Evolutionary conservation across 352 stramenopile genomes (phyloP).

Genomic region (Phytophthora macrochlamydospora): DNA sequence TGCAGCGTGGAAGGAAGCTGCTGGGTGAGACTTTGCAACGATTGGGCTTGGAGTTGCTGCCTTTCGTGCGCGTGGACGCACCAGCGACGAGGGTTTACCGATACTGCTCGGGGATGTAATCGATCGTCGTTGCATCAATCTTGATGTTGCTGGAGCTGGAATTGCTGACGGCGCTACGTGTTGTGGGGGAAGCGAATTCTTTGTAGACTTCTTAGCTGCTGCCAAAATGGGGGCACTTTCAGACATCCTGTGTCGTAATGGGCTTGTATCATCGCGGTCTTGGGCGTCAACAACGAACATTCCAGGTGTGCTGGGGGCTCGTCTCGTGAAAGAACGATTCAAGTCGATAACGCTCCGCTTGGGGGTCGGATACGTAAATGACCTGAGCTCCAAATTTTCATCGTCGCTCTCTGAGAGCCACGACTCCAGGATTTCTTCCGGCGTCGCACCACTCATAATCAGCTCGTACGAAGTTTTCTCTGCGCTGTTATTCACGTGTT

Average conservation of each 20-base stretch:
- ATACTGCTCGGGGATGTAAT: slow-evolving; percentile 4
- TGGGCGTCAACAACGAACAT: not conserved
- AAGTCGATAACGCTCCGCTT: slow-evolving; percentile 11
- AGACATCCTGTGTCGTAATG: slow-evolving; percentile 3
- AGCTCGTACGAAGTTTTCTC: slow-evolving; percentile 25
- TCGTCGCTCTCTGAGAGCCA: slow-evolving; percentile 29
- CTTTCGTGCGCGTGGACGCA: slow-evolving; percentile 19
- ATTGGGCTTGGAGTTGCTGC: not conserved
- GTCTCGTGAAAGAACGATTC: slow-evolving; percentile 7
- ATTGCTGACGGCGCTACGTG: not conserved
- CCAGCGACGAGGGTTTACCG: slow-evolving; percentile 17
- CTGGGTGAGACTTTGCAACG: not conserved
- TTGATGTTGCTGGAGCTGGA: slow-evolving; percentile 16
- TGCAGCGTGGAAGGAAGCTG: slow-evolving; percentile 3
- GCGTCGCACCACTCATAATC: slow-evolving; percentile 35
- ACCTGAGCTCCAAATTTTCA: slow-evolving; percentile 34
- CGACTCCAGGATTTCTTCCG: slow-evolving; percentile 42
- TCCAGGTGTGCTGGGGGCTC: slow-evolving; percentile 4
- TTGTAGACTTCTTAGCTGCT: not conserved
- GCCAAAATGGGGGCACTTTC: slow-evolving; percentile 8
- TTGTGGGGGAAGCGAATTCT: not conserved
- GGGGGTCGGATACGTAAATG: slow-evolving; percentile 34
- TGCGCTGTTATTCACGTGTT: too few relatives aligned
- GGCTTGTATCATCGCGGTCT: slow-evolving; percentile 3
- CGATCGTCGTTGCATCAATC: slow-evolving; percentile 11